Conservation (phyloP, 2,329 filamentous ascomycete genomes). For the Fonsecaea erecta region DNA sequence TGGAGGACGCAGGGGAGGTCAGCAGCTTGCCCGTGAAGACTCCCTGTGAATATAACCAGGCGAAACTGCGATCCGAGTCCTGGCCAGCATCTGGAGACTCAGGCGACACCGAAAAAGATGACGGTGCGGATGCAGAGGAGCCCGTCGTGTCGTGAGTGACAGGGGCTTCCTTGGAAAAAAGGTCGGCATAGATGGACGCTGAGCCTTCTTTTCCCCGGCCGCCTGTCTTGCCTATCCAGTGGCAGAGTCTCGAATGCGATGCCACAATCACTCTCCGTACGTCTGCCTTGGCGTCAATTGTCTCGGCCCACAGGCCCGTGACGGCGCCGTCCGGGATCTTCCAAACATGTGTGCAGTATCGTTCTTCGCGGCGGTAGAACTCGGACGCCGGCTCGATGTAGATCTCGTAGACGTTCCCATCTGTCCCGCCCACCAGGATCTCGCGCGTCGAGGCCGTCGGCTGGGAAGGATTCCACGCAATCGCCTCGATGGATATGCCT, state of each 20-base stretch:
- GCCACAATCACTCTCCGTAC: conserved; percentile 77
- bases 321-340: conserved; percentile 81
- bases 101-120: conserved; percentile 75
- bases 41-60: conserved; percentile 87
- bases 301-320: conserved; percentile 83
- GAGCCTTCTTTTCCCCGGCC: conserved; percentile 75
- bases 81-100: conserved; percentile 62
- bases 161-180: conserved; percentile 87
- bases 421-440: conserved; percentile 87
- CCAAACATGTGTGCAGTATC: conserved; percentile 83
- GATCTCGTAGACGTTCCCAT: conserved; percentile 92
- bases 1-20: conserved; percentile 62
- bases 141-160: conserved; percentile 73
- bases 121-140: conserved; percentile 63
- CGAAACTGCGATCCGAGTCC: conserved; percentile 68
- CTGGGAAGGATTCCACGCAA: conserved; percentile 92
- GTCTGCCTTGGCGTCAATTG: conserved; percentile 70
- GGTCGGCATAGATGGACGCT: conserved; percentile 79
- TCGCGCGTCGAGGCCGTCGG: conserved; percentile 94
- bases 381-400: conserved; percentile 94
- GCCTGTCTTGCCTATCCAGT: conserved; percentile 78
- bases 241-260: conserved; percentile 76
- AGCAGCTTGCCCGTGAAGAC: conserved; percentile 84
- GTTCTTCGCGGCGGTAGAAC: conserved; percentile 94
- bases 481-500: conserved; percentile 82